These are phyloP conservation scores for Cystobasidium slooffiae DNA, from an alignment of 1,284 basidiomycete genomes.

Conservation along the genomic window DNA sequence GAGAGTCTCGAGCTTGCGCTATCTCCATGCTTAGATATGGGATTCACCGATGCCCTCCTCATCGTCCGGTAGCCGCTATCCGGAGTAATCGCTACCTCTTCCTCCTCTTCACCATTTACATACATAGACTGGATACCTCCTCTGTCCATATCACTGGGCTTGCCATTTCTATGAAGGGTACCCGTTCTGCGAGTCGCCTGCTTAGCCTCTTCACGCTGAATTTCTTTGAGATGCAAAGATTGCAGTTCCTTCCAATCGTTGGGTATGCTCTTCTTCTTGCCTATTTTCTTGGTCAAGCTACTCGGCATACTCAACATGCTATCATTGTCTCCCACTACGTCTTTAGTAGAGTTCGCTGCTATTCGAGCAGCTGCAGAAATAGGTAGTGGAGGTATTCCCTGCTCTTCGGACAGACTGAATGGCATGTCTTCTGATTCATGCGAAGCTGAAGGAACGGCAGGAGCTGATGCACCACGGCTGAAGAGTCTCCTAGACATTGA, in stretches of 20 bases:
- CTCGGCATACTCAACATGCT: background rate
- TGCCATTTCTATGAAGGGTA: background rate
- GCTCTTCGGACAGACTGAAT: background rate
- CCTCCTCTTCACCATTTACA: background rate
- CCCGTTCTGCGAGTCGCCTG: background rate
- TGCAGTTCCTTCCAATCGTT: slow-evolving; percentile 19
- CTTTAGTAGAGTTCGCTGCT: background rate
- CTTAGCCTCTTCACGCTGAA: background rate
- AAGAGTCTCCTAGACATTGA: slow-evolving; percentile 1
- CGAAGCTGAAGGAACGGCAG: background rate
- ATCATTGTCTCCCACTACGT: background rate
- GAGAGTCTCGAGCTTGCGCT: background rate
- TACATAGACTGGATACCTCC: background rate
- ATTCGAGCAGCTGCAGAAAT: background rate
- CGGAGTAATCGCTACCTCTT: background rate
- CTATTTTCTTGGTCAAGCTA: background rate
- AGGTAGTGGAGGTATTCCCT: slow-evolving; percentile 1
- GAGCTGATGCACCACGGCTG: background rate
- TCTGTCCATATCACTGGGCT: background rate
- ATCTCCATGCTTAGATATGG: too few relatives aligned
- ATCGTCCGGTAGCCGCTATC: slow-evolving; percentile 21
- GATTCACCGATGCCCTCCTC: slow-evolving; percentile 4
- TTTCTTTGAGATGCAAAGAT: background rate
- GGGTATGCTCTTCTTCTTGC: slow-evolving; percentile 8
- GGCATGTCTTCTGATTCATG: background rate